Conservation (phyloP, 2,329 filamentous ascomycete genomes). For the Gaeumannomyces sp. region DNA sequence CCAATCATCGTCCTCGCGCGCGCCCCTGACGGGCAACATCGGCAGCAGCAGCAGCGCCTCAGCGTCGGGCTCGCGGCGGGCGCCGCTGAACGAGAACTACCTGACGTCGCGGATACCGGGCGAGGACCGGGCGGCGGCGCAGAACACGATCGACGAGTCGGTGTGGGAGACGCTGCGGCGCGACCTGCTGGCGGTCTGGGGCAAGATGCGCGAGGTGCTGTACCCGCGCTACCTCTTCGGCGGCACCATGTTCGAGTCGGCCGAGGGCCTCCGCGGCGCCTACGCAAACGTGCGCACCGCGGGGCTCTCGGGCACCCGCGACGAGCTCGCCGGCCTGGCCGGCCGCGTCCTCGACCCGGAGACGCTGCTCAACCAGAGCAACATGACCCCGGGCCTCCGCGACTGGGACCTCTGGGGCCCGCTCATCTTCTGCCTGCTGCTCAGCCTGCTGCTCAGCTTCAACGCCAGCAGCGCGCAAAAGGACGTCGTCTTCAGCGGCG, state of each 20-base stretch:
- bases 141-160: conserved; percentile 92
- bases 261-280: conserved; percentile 49
- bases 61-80: conserved; percentile 42
- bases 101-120: conserved; percentile 85
- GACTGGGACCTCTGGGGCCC: conserved; percentile 99
- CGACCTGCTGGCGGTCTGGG: conserved; percentile 89
- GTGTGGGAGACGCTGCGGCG: conserved; percentile 97
- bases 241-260: conserved; percentile 55
- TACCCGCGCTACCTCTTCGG: conserved; percentile 90
- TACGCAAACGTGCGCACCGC: conserved; percentile 56
- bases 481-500: conserved; percentile 86
- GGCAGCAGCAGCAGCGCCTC: conserved; percentile 30
- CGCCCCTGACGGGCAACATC: conserved; percentile 81
- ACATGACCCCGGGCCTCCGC: conserved; percentile 82
- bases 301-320: conserved; percentile 52
- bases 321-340: conserved; percentile 56
- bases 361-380: conserved; percentile 50
- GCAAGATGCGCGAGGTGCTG: conserved; percentile 95
- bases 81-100: conserved; percentile 66
- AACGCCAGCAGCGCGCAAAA: conserved; percentile 74
- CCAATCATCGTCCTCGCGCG: conserved; percentile 58
- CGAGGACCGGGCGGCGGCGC: conserved; percentile 82
- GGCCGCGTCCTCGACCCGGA: conserved; percentile 60
- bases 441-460: conserved; percentile 83
- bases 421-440: conserved; percentile 82